Evolutionary conservation across 495 filamentous ascomycete species (phyloP), one percentile per base, ranked within the genome.

Genomic region (Hapsidospora chrysogenum): DNA sequence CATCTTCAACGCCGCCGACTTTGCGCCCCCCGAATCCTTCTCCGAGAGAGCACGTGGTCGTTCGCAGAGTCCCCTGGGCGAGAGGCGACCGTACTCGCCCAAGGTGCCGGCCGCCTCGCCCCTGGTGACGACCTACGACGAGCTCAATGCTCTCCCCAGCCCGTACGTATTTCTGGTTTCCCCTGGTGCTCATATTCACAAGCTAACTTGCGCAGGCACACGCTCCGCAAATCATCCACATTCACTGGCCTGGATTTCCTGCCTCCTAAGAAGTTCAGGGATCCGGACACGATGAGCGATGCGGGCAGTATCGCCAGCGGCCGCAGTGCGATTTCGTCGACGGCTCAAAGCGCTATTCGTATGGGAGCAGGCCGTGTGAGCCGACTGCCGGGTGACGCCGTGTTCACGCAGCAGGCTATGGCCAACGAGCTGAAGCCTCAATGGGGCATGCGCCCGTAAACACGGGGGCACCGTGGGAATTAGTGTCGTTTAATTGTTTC

Each of bases 241-340:
- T 97, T 82, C 51, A 93, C 86, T 2, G 77, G 61, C 9, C 70
- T 97, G 19, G 92, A 96, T 58, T 97, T 97, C 53, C 85, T 86
- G n/a, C 86, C 87, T 17, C 87, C 85, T 27, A 74, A 78, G 35
- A 78, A 81, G 35, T 87, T 93, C 57, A 79, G 69, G 53, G 78
- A 78, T 43, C 57, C 56, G 33, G 82, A 85, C 33, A 60, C 56
- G 36, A 58, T 60, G 45, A 94, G 85, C 46, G 89, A 96, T 42
- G 69, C 84, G 0, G 89, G 87, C 39, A 92, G 83, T 48, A 84
- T 95, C 45, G 79, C 80, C 46, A 92, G 83, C 59, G 83, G 76
- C 57, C 66, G 68, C 2, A 85, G 77, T 39, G 86, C 78, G 17
- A 76, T 94, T 38, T 87, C 82, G 1, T 60, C 66, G 9, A 48